These are phyloP conservation scores for Teunomyces lycoperdinae DNA, from an alignment of 805 yeast species.

Conservation along the genomic window DNA sequence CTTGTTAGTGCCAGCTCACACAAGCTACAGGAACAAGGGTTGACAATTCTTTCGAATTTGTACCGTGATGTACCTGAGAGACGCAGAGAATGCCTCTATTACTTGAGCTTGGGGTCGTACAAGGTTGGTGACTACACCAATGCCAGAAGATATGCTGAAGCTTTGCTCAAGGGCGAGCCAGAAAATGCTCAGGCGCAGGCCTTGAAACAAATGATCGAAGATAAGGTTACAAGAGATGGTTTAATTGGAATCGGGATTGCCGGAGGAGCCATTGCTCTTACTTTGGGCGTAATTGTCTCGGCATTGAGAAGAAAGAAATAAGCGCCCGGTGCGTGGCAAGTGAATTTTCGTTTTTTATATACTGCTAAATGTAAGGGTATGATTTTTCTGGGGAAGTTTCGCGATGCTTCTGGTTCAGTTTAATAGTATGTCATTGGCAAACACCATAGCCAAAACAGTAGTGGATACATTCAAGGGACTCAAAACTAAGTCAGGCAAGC, in stretches of 20 bases:
- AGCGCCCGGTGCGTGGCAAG: neutral
- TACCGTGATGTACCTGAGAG: slow-evolving; percentile 78
- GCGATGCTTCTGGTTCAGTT: neutral
- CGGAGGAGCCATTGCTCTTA: slow-evolving; percentile 82
- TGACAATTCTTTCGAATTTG: slow-evolving; percentile 64
- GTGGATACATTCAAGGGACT: slow-evolving; percentile 27
- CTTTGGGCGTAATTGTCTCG: slow-evolving; percentile 59
- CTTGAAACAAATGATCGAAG: slow-evolving; percentile 75
- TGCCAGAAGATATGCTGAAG: slow-evolving; percentile 82
- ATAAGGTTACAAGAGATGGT: slow-evolving; percentile 82
- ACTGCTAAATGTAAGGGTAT: neutral
- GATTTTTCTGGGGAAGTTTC: neutral
- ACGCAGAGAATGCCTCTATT: slow-evolving; percentile 86
- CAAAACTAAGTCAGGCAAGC: slow-evolving; percentile 50
- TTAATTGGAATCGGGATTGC: slow-evolving; percentile 84
- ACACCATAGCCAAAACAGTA: slow-evolving; percentile 13
- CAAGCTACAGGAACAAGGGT: slow-evolving; percentile 73
- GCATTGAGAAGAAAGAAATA: slow-evolving; percentile 33
- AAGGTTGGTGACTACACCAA: slow-evolving; percentile 85
- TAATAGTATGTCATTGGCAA: slow-evolving; percentile 1
- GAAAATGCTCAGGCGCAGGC: slow-evolving; percentile 73
- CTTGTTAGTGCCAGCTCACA: slow-evolving; percentile 66
- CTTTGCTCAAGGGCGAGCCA: slow-evolving; percentile 76
- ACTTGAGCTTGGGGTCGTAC: slow-evolving; percentile 81
- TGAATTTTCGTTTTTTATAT: neutral